Evolutionary conservation across 2,329 filamentous ascomycete genomes (phyloP), one percentile per base, ranked within the genome.

Genomic region (Lachnellula arida): DNA sequence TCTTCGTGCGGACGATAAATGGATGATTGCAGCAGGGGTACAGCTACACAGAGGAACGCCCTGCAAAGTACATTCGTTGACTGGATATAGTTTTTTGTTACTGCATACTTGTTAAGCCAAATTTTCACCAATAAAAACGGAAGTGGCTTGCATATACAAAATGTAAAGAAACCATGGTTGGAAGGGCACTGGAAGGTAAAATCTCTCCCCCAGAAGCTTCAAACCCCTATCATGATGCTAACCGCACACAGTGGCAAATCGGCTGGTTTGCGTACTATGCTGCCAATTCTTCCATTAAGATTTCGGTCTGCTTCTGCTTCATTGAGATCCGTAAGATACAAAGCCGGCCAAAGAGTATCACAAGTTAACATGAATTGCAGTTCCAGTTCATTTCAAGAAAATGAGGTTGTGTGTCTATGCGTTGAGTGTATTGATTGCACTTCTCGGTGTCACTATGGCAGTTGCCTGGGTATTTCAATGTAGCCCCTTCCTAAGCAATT

Each of bases 21-120:
- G 66, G 65, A 67, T 69, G 59, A 49, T 60, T 22, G 56, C 60
- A 47, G 67, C 67, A 53, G 63, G 58, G 46, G 67, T 69, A 67
- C 35, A 64, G 57, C 34, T 42, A 47, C 32, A 32, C 37, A 46
- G 5, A 4, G 15, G 23, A 14, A 28, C 23, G 19, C 11, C 11
- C 19, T 44, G 2, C 37, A 17, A 14, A 14, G 1, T 48, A 12
- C 14, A 44, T 8, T 53, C 34, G 22, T 52, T 63, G 51, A 65
- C 40, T 9, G 22, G 5, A 23, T 35, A 6, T 49, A 69, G 65
- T 54, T 67, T 15, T 58, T 68, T 44, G 47, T 68, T 51, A 59
- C 66, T 25, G 55, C 53, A 39, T 64, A 65, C 49, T 60, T 57
- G 12, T 57, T 55, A 15, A 63, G 63, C 52, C 67, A 68, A 49